Conservation (phyloP, 805 yeast genomes). For the Starmerella tilneyi region DNA sequence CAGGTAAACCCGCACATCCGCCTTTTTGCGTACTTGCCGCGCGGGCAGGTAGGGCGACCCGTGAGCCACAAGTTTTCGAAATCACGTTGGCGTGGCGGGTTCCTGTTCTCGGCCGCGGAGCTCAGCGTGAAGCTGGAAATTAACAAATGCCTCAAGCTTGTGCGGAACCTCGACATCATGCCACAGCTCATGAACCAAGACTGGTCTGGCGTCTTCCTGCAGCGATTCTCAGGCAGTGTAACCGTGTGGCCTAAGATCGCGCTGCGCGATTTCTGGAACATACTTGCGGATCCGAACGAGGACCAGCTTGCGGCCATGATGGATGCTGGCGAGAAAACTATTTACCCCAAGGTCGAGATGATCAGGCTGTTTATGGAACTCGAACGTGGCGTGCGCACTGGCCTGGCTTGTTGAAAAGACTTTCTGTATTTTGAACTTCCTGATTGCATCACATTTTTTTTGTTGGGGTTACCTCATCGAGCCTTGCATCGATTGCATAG, state of each 20-base stretch:
- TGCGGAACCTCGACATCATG: constrained; percentile 52
- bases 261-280: constrained; percentile 49
- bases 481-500: too few relatives aligned
- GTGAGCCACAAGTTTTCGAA: constrained; percentile 47
- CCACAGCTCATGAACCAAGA: constrained; percentile 65
- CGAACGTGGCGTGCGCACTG: constrained; percentile 33
- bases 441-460: background rate
- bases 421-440: background rate
- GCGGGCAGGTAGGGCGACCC: constrained; percentile 73
- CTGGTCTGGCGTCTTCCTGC: constrained; percentile 71
- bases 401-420: background rate
- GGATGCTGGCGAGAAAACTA: constrained; percentile 50
- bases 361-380: constrained; percentile 53
- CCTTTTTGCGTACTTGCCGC: constrained; percentile 63
- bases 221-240: constrained; percentile 61
- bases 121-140: constrained; percentile 62
- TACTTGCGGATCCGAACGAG: constrained; percentile 58
- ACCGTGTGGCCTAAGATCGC: constrained; percentile 65
- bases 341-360: constrained; percentile 57
- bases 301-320: constrained; percentile 47
- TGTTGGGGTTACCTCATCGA: background rate
- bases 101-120: constrained; percentile 60
- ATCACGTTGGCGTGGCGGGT: constrained; percentile 62
- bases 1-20: constrained; percentile 79
- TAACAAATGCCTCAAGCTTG: constrained; percentile 62